These are phyloP conservation scores for Ormosia emarginata DNA, from an alignment of 306 rosid genomes.

Conservation along the genomic window DNA sequence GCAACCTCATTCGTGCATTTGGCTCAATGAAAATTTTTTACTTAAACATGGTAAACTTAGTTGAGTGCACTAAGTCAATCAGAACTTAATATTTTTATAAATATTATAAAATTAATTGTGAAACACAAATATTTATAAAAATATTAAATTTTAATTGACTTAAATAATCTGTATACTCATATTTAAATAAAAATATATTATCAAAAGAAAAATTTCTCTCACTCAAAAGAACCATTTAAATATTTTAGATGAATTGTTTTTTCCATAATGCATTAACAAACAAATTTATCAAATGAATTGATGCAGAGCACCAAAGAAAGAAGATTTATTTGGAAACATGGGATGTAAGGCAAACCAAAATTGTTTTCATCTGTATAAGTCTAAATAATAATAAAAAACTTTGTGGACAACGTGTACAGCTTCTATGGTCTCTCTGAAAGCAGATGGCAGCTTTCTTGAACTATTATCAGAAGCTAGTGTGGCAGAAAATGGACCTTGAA, in stretches of 20 bases:
- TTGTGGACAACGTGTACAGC: neutral
- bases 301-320: neutral
- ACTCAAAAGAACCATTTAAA: neutral
- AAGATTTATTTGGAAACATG: neutral
- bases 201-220: too few relatives aligned
- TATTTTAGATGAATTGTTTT: neutral
- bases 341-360: neutral
- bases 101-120: too few relatives aligned
- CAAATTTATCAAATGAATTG: neutral
- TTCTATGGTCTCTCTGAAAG: neutral
- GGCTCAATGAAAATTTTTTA: too few relatives aligned
- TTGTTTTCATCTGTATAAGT: neutral
- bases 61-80: too few relatives aligned
- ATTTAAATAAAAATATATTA: too few relatives aligned
- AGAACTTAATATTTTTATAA: too few relatives aligned
- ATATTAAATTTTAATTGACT: too few relatives aligned
- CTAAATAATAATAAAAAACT: neutral
- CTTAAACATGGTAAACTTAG: too few relatives aligned
- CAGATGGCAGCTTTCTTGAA: neutral
- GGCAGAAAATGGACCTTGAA: conserved; percentile 23
- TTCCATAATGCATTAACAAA: neutral
- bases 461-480: neutral
- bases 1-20: neutral
- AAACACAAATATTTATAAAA: too few relatives aligned
- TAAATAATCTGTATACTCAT: too few relatives aligned